Conservation (phyloP, 179 eudicot genomes). For the Monotropa hypopitys region DNA sequence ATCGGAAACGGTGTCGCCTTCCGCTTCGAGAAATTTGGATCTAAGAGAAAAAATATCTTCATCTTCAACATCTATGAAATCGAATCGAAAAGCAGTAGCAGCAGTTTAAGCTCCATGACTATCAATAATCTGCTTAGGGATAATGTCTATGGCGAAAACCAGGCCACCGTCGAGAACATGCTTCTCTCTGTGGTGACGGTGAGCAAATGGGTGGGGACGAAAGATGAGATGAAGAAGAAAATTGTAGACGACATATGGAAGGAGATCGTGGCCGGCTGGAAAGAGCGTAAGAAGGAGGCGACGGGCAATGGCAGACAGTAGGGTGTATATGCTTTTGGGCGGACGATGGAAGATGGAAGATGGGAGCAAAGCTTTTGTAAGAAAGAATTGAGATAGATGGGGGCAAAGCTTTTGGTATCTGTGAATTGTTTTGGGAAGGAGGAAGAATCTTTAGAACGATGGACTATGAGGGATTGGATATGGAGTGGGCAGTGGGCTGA, state of each 20-base stretch:
- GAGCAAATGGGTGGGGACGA: not conserved
- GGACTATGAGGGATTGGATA: no score
- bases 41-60: conserved; percentile 9
- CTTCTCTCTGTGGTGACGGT: not conserved
- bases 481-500: no score
- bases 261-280: conserved; percentile 32
- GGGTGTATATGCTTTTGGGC: no score
- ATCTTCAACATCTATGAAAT: conserved; percentile 6
- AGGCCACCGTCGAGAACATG: not conserved
- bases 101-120: conserved; percentile 3
- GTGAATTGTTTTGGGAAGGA: no score
- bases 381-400: no score
- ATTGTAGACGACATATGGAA: conserved; percentile 37
- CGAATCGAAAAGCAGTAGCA: not conserved
- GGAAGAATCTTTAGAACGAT: no score
- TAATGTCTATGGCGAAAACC: conserved; percentile 14
- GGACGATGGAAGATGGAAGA: no score
- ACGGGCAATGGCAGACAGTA: no score
- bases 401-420: no score
- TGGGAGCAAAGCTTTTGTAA: no score
- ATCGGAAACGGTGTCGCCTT: conserved; percentile 19
- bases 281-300: conserved; percentile 19
- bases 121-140: conserved; percentile 13
- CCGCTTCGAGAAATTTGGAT: conserved; percentile 18
- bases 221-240: conserved; percentile 1